Percentiles rank a stretch among this genome's conserved stretches.
These are phyloP conservation scores for Kwoniella europaea DNA, from an alignment of 768 basidiomycete genomes.

Conservation along the genomic window DNA sequence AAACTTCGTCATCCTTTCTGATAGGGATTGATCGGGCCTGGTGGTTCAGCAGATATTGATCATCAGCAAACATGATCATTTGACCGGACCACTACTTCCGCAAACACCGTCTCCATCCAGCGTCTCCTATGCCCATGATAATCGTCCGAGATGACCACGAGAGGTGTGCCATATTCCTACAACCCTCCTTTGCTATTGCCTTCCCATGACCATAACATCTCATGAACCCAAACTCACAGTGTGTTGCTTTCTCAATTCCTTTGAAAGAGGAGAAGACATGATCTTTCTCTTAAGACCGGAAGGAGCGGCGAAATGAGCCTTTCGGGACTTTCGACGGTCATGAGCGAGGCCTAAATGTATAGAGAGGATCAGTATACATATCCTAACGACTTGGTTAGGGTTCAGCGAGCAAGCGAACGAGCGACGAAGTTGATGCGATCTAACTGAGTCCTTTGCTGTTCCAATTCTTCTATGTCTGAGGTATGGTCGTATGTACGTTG, in stretches of 20 bases:
- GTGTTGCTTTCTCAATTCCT: conserved; percentile 91
- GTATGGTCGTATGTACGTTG: no score
- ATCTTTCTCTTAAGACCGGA: conserved; percentile 95
- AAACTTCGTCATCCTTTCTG: conserved; percentile 97
- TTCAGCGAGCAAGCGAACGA: conserved; percentile 5
- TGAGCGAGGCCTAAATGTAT: conserved; percentile 52
- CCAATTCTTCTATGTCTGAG: no score
- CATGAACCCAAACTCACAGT: no score
- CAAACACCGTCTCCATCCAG: no score
- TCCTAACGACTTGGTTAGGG: conserved; percentile 5
- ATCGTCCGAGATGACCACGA: no score
- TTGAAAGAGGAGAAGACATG: conserved; percentile 94
- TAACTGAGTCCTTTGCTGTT: no score
- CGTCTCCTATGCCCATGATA: no score
- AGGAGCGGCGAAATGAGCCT: conserved; percentile 95
- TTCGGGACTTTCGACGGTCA: conserved; percentile 91
- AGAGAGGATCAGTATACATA: background rate
- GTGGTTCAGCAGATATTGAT: no score
- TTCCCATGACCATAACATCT: no score
- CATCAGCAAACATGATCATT: conserved; percentile 1
- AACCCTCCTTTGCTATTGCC: background rate
- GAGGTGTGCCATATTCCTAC: background rate
- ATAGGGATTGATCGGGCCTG: conserved; percentile 90
- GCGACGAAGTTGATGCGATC: no score
- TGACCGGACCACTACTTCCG: background rate